These are phyloP conservation scores for Glycyrrhiza uralensis DNA, from an alignment of 306 rosid genomes.

Conservation along the genomic window DNA sequence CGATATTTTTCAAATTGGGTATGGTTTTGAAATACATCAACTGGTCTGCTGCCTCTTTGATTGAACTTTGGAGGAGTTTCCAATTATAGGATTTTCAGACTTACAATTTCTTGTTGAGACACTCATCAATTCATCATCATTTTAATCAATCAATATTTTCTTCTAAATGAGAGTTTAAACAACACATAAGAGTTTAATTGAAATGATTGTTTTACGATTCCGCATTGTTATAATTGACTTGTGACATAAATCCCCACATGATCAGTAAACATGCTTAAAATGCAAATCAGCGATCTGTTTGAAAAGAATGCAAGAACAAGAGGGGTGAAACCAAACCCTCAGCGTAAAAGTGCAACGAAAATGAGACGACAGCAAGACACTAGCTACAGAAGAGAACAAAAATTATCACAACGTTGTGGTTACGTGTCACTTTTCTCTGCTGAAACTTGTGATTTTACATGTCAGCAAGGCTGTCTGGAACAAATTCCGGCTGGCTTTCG, in stretches of 20 bases:
- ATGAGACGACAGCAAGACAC: not conserved
- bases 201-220: too few species aligned
- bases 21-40: too few species aligned
- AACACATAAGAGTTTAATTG: too few species aligned
- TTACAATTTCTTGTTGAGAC: too few species aligned
- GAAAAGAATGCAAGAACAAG: not conserved
- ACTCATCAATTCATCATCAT: too few species aligned
- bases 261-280: not conserved
- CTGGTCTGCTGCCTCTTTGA: too few species aligned
- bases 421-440: not conserved
- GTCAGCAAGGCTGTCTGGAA: constrained; percentile 62
- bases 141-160: too few species aligned
- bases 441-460: constrained; percentile 13
- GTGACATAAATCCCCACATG: not conserved
- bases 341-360: not conserved
- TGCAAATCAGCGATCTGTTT: not conserved
- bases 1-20: too few species aligned
- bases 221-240: not conserved
- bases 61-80: too few species aligned
- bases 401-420: constrained; percentile 15
- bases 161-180: too few species aligned
- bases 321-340: not conserved
- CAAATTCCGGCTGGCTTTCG: constrained; percentile 53
- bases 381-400: not conserved
- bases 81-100: too few species aligned